These are phyloP conservation scores for Puccinia triticina DNA, from an alignment of 1,284 basidiomycete genomes.

Conservation along the genomic window DNA sequence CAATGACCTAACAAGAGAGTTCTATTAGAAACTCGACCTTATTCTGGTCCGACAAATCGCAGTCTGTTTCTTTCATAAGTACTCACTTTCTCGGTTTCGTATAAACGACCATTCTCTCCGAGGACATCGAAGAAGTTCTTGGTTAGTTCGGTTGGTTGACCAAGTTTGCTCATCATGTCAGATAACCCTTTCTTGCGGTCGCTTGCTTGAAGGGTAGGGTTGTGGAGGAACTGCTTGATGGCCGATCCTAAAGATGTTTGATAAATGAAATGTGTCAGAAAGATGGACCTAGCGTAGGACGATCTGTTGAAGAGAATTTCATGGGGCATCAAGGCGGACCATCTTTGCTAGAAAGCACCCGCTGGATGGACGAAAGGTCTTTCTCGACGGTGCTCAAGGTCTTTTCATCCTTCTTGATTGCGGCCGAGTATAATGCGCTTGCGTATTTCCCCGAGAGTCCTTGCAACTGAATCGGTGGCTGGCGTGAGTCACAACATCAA, in stretches of 20 bases:
- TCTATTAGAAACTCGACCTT: background rate
- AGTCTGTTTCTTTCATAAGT: background rate
- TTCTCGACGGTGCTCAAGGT: constrained; percentile 59
- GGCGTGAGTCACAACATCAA: background rate
- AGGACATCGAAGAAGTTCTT: constrained; percentile 89
- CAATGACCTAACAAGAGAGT: constrained; percentile 67
- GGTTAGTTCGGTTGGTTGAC: constrained; percentile 64
- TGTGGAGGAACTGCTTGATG: constrained; percentile 48
- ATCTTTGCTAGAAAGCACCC: constrained; percentile 43
- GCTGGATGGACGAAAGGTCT: constrained; percentile 43
- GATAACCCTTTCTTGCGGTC: constrained; percentile 48
- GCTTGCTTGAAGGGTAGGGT: constrained; percentile 49
- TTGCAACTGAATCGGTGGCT: constrained; percentile 54
- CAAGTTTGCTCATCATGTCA: constrained; percentile 38
- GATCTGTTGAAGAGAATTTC: constrained; percentile 60
- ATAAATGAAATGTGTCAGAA: background rate
- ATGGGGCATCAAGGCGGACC: constrained; percentile 29
- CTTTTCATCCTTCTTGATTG: constrained; percentile 71
- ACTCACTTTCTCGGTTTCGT: constrained; percentile 70
- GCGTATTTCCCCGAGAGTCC: constrained; percentile 83
- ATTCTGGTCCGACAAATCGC: background rate
- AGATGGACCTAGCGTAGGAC: constrained; percentile 60
- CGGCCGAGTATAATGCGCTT: constrained; percentile 87
- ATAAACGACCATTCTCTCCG: constrained; percentile 89
- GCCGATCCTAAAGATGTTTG: constrained; percentile 17